Evolutionary conservation across 2,329 filamentous ascomycete genomes (phyloP).

Genomic region (Diaporthe longicolla): DNA sequence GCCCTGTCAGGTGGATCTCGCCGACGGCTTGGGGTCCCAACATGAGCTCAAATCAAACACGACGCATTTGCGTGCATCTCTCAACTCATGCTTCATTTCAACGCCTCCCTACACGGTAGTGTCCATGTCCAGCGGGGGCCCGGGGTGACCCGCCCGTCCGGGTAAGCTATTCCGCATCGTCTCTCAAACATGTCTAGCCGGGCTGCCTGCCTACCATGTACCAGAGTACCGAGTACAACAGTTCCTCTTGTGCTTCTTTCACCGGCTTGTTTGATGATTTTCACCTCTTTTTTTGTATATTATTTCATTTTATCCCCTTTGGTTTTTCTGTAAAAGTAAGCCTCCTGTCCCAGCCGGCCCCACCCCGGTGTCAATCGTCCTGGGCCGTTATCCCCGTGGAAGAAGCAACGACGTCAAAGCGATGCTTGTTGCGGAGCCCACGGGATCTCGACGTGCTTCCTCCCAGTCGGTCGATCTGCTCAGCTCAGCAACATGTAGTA

Average conservation of each 20-base stretch:
- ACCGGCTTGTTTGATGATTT: background rate
- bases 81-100: conserved; percentile 32
- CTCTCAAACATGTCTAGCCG: conserved; percentile 10
- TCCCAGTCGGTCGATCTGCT: conserved; percentile 3
- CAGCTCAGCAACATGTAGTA: conserved; percentile 11
- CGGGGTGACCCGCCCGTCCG: conserved; percentile 34
- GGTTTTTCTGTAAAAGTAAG: background rate
- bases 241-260: background rate
- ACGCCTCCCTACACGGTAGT: conserved; percentile 23
- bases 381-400: conserved; percentile 12
- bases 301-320: no score
- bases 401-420: conserved; percentile 24
- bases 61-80: conserved; percentile 28
- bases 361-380: conserved; percentile 20
- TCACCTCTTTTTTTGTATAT: background rate
- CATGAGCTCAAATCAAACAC: conserved; percentile 35
- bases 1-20: conserved; percentile 32
- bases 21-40: conserved; percentile 22
- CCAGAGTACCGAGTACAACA: background rate
- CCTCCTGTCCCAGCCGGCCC: conserved; percentile 8
- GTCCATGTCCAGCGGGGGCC: conserved; percentile 23
- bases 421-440: conserved; percentile 2
- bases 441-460: conserved; percentile 5
- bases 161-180: conserved; percentile 27
- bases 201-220: conserved; percentile 5